phyloP scores from a whole-genome alignment of 2,329 filamentous ascomycete genomes.

The Lojkania enalia region DNA sequence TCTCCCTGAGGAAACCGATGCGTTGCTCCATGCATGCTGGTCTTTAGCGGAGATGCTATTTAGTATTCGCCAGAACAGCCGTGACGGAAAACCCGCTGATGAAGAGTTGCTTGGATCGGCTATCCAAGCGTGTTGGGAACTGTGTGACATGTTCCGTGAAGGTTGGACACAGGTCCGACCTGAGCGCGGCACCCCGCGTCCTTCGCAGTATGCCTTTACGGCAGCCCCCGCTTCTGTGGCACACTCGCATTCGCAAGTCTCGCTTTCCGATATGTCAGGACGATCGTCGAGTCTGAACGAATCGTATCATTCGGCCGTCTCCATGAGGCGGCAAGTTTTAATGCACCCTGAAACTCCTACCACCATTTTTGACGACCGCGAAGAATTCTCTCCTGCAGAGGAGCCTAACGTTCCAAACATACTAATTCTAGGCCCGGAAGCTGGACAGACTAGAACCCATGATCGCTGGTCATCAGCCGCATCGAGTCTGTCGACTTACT shows the following conservation, averaged over 20 bases:
- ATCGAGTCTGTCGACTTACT: constrained; percentile 77
- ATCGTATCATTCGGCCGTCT: constrained; percentile 50
- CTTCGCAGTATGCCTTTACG: constrained; percentile 72
- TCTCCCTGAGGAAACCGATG: constrained; percentile 78
- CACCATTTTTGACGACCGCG: constrained; percentile 90
- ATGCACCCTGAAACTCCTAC: constrained; percentile 81
- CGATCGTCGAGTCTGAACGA: constrained; percentile 48
- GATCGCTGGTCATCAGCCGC: constrained; percentile 78
- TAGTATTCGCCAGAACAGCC: constrained; percentile 78
- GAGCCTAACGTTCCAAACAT: constrained; percentile 83
- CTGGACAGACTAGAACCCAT: constrained; percentile 54
- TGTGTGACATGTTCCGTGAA: constrained; percentile 90
- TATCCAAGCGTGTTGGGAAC: constrained; percentile 91
- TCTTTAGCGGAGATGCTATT: constrained; percentile 90
- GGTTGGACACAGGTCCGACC: constrained; percentile 89
- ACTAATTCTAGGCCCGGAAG: constrained; percentile 75
- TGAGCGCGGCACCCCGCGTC: constrained; percentile 81
- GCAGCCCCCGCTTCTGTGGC: constrained; percentile 48
- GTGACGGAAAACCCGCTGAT: constrained; percentile 72
- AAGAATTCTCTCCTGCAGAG: constrained; percentile 71
- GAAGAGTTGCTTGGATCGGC: constrained; percentile 85
- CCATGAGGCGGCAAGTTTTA: constrained; percentile 37
- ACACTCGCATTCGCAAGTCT: constrained; percentile 24
- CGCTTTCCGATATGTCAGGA: constrained; percentile 41
- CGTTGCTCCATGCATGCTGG: constrained; percentile 85